These are phyloP conservation scores for Lentinus brumalis DNA, from an alignment of 768 basidiomycete species.

Conservation along the genomic window DNA sequence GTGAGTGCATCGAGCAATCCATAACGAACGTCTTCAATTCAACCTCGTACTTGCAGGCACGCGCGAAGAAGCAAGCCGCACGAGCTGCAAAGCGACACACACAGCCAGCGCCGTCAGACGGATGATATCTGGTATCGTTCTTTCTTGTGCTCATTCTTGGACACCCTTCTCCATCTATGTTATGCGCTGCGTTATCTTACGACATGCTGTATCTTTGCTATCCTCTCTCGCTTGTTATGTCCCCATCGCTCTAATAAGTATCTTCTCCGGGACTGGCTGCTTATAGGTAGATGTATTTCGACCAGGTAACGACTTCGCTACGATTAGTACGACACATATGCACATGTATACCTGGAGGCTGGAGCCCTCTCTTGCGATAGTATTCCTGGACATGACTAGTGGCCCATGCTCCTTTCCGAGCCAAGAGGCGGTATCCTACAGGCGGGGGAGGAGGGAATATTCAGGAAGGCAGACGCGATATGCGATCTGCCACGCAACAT, in stretches of 20 bases:
- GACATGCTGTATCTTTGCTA: constrained; percentile 21
- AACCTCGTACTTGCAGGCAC: constrained; percentile 21
- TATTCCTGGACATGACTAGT: background rate
- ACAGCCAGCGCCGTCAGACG: constrained; percentile 10
- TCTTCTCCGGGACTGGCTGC: constrained; percentile 6
- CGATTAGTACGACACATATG: background rate
- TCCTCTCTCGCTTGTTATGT: constrained; percentile 18
- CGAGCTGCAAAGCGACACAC: constrained; percentile 24
- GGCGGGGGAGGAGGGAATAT: no score
- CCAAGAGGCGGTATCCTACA: no score
- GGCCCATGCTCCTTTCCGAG: no score
- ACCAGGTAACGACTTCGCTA: background rate
- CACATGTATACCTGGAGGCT: background rate
- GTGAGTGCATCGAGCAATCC: constrained; percentile 15
- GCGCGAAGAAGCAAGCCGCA: constrained; percentile 30
- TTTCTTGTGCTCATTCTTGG: background rate
- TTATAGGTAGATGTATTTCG: constrained; percentile 15
- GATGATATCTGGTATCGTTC: background rate
- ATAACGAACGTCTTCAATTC: no score
- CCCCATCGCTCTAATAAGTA: constrained; percentile 16
- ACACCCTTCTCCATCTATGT: background rate
- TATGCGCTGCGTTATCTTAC: background rate
- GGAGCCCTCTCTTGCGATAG: background rate
- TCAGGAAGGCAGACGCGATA: no score
- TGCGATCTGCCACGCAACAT: no score